Evolutionary conservation across 169 alveolate species (phyloP).

Genomic region (Eimeria praecox): DNA sequence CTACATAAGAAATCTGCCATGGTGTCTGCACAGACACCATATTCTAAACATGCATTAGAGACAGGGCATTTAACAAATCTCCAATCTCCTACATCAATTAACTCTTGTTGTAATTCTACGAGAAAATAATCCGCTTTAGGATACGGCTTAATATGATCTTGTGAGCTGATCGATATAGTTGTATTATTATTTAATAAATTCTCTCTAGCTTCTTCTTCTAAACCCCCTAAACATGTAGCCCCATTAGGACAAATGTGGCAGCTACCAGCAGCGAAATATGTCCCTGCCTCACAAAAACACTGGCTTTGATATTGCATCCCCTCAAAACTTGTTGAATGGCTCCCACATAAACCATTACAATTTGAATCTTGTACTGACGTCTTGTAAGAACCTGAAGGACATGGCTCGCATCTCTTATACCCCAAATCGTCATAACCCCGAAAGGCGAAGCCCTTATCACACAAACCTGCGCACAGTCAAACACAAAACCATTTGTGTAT

Average conservation of each 20-base stretch:
- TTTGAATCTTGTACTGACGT: slow-evolving; percentile 89
- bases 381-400: slow-evolving; percentile 90
- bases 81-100: slow-evolving; percentile 89
- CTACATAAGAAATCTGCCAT: slow-evolving; percentile 90
- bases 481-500: too few relatives aligned
- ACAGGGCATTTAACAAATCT: slow-evolving; percentile 90
- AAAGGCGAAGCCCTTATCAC: slow-evolving; percentile 89
- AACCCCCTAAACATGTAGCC: slow-evolving; percentile 90
- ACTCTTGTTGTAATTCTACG: slow-evolving; percentile 83
- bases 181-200: slow-evolving; percentile 44
- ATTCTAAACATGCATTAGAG: slow-evolving; percentile 87
- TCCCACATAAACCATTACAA: slow-evolving; percentile 88
- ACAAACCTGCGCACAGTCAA: slow-evolving; percentile 68
- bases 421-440: slow-evolving; percentile 74
- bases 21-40: slow-evolving; percentile 86
- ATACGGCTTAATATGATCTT: slow-evolving; percentile 89
- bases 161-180: slow-evolving; percentile 69
- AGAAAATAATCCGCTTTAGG: slow-evolving; percentile 88
- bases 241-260: slow-evolving; percentile 90
- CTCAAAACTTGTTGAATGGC: slow-evolving; percentile 86
- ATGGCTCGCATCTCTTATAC: slow-evolving; percentile 86
- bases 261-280: slow-evolving; percentile 84
- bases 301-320: slow-evolving; percentile 88
- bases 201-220: slow-evolving; percentile 9
- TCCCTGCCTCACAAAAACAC: slow-evolving; percentile 89